Evolutionary conservation across 441 rosid genomes (phyloP), one percentile per base, ranked within the genome.

Genomic region (Populus trichocarpa): DNA sequence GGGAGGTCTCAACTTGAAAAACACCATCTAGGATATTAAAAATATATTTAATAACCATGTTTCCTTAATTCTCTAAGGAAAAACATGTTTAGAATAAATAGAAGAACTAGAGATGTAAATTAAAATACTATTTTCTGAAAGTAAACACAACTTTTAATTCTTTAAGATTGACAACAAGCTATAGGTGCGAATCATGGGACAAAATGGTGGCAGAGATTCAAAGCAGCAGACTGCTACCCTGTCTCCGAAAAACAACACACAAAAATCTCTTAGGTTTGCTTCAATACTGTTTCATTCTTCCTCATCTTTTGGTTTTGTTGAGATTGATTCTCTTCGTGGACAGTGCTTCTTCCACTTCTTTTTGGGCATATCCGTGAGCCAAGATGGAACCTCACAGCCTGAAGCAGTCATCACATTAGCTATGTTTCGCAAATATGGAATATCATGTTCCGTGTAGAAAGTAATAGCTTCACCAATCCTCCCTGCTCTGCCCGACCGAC

Each of bases 401-500:
- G 97, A 92, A 16, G 90, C 89, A 71, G 86, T 75, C 93, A 93
- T 93, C 20, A 88, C 89, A 76, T 93, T 93, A 38, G 97, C 97
- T 83, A 96, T 90, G 84, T 90, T 96, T 13, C 96, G 89, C 78
- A 96, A 74, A 82, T 74, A 87, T 35, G 92, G 92, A 75, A 93
- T 87, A 80, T 96, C 97, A 53, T 87, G 91, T 86, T 94, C 98
- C 0, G 96, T 90, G 82, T 94, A 92, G 69, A 91, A 86, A 3
- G 99, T 94, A 73, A 96, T 83, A 4, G 96, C 97, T 87, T 94
- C 97, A 79, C 99, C 98, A 2, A 78, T 83, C 83, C 98, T 89
- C 78, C 99, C 98, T 26, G 99, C 97, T 85, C 99, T 87, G 67
- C 99, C 98, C 0, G 97, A 89, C 74, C 98, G 92, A 38, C 97